Percentiles rank a stretch among this genome's conserved stretches.
These are phyloP conservation scores for Pseudonitzschia multiseries DNA, from an alignment of 108 stramenopile species.

Conservation along the genomic window DNA sequence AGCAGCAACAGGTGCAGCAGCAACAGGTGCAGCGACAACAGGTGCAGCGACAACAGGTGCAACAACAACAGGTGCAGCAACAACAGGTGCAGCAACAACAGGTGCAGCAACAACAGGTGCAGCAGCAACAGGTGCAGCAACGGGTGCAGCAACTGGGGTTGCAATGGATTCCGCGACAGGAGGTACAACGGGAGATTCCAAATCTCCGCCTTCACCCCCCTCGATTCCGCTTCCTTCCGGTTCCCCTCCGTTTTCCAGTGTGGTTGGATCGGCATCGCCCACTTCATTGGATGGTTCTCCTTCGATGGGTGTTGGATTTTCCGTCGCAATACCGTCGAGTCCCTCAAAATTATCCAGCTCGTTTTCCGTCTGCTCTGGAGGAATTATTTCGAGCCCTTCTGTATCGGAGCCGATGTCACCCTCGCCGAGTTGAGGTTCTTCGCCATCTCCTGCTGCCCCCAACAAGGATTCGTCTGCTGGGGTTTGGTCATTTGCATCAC, in stretches of 20 bases:
- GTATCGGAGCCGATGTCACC: too few species aligned
- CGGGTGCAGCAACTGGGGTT: conserved; percentile 3
- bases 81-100: background rate
- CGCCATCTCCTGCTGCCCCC: background rate
- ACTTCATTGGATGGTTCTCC: conserved; percentile 4
- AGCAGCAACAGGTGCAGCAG: background rate
- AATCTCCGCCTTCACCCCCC: background rate
- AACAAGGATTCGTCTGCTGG: background rate
- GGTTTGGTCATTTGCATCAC: background rate
- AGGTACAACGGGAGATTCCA: background rate
- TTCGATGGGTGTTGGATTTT: conserved; percentile 6
- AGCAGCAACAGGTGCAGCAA: background rate
- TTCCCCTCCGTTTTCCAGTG: too few species aligned
- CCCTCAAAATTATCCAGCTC: background rate
- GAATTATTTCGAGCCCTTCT: too few species aligned
- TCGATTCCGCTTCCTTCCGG: too few species aligned
- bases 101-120: background rate
- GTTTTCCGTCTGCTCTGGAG: background rate
- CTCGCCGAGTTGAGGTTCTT: too few species aligned
- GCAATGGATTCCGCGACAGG: background rate
- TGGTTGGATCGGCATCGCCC: background rate
- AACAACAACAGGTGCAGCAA: background rate
- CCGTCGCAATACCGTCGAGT: background rate
- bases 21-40: background rate
- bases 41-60: background rate